Percentiles rank a stretch among this genome's conserved stretches.
Conservation (phyloP, 2,329 filamentous ascomycete species). For the Trichoderma gracile region DNA sequence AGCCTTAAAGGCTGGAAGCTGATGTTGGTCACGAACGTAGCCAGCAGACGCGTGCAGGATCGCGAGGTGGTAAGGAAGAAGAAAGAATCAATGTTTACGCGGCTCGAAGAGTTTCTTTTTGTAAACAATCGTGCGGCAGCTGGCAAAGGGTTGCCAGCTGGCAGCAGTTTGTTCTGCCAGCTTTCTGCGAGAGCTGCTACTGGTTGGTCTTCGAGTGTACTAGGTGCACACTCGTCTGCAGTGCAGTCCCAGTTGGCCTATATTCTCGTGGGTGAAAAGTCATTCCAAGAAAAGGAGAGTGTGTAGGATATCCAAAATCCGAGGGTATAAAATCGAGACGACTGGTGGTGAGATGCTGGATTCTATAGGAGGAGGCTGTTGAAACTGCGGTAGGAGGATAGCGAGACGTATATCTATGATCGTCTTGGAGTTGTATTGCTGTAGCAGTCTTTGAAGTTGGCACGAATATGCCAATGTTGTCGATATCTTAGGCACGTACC, state of each 20-base stretch:
- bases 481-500: too few species aligned
- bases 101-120: neutral
- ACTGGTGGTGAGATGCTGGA: neutral
- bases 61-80: neutral
- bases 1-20: neutral
- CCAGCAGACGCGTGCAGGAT: neutral
- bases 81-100: neutral
- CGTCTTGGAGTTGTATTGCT: neutral
- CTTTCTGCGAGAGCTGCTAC: neutral
- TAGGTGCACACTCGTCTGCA: neutral
- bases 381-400: neutral
- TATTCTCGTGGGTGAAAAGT: neutral
- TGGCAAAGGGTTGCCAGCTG: slow-evolving; percentile 5
- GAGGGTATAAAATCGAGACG: neutral
- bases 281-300: neutral
- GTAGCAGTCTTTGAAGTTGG: too few species aligned
- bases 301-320: neutral
- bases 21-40: neutral
- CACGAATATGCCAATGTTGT: too few species aligned
- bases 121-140: neutral
- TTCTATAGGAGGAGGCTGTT: neutral
- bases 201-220: neutral
- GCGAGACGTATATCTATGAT: neutral
- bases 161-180: neutral
- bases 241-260: neutral